Evolutionary conservation across 495 filamentous ascomycete genomes (phyloP), one percentile per base, ranked within the genome.

Genomic region (Evansstolkia leycettana): DNA sequence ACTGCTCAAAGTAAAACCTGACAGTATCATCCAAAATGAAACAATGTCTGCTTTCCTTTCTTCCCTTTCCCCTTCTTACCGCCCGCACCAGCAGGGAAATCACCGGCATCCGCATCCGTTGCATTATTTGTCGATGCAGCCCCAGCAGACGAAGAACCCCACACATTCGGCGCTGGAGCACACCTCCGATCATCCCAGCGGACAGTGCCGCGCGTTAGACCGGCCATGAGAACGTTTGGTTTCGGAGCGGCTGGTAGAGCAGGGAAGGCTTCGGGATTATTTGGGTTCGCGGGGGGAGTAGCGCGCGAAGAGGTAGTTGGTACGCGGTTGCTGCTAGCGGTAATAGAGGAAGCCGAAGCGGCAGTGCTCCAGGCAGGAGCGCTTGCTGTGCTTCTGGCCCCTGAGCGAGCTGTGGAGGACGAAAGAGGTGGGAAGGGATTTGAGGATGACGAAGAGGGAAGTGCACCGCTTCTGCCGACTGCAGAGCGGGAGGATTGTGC

Each of bases 211-310:
- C 70, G 68, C 0, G 79, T 80, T 43, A 87, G 82, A 1, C 85
- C 86, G 16, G 84, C 83, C 42, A 90, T 81, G 5, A 83, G 73
- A 5, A 77, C 82, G 38, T 76, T 77, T 1, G 85, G 85, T 47
- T 84, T 92, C 0, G 76, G 64, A 7, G 82, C 86, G 0, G 75
- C 62, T 0, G 87, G 87, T 4, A 95, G 69, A 3, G 85, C 78
- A 1, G 87, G 87, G 52, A 94, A 95, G 0, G 80, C 76, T 30
- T 59, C 55, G 7, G 54, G 46, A 5, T 45, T 46, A 56, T 52
- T 45, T 0, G 52, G 17, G 19, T 56, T 51, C 40, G 38, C 49
- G 38, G 39, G 35, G 36, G 40, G 36, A 38, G 57, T 5, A 41
- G 51, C 43, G 2, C 47, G 39, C 5, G 54, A 45, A 1, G 51